Evolutionary conservation across 2,329 filamentous ascomycete species (phyloP).

Genomic region (Penicillium sp.): DNA sequence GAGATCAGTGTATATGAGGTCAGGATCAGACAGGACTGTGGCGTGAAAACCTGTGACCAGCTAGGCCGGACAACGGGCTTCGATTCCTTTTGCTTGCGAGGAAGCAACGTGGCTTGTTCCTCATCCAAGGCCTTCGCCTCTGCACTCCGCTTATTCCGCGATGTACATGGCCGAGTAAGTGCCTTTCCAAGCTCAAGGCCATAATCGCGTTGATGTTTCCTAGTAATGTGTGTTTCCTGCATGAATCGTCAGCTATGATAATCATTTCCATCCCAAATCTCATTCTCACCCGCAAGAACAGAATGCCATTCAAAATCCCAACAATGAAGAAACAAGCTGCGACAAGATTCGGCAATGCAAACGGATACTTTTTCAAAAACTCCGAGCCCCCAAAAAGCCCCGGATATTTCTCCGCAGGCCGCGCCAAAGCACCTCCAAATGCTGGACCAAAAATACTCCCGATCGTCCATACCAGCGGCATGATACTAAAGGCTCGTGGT

Average conservation of each 20-base stretch:
- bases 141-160: slow-evolving; percentile 20
- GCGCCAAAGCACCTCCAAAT: slow-evolving; percentile 83
- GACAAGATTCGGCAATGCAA: slow-evolving; percentile 79
- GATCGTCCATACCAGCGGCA: slow-evolving; percentile 88
- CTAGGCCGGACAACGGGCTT: slow-evolving; percentile 33
- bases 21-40: slow-evolving; percentile 74
- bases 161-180: slow-evolving; percentile 50
- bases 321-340: slow-evolving; percentile 74
- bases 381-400: slow-evolving; percentile 64
- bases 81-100: slow-evolving; percentile 15
- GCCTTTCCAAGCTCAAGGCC: slow-evolving; percentile 72
- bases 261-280: neutral
- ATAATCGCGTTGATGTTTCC: slow-evolving; percentile 69
- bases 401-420: slow-evolving; percentile 75
- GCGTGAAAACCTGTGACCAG: slow-evolving; percentile 68
- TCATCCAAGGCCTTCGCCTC: slow-evolving; percentile 19
- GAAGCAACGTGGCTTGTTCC: slow-evolving; percentile 37
- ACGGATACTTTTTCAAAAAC: slow-evolving; percentile 77
- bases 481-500: slow-evolving; percentile 84
- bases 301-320: slow-evolving; percentile 69
- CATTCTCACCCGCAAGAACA: slow-evolving; percentile 69
- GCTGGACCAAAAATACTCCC: slow-evolving; percentile 85
- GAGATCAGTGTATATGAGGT: slow-evolving; percentile 77
- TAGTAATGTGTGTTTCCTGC: slow-evolving; percentile 76
- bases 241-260: neutral